Evolutionary conservation across 345 rosid genomes (phyloP).

Genomic region (Laguncularia racemosa): DNA sequence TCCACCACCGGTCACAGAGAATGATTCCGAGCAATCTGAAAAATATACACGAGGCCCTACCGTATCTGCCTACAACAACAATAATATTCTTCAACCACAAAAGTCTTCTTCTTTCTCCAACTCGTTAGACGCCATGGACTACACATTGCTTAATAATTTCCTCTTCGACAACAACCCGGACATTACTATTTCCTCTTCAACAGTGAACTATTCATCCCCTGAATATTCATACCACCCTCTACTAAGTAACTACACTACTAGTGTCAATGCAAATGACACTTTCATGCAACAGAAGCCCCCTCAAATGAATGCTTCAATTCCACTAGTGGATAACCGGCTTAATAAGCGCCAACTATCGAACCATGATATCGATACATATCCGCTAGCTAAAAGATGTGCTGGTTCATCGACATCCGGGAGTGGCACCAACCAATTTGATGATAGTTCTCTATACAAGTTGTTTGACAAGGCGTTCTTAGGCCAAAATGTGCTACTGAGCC

Average conservation of each 20-base stretch:
- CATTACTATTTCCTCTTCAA: too few species aligned
- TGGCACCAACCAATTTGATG: slow-evolving; percentile 24
- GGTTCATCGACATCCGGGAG: slow-evolving; percentile 37
- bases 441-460: slow-evolving; percentile 28
- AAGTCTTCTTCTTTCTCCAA: slow-evolving; percentile 64
- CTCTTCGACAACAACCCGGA: slow-evolving; percentile 28
- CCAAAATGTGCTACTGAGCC: slow-evolving; percentile 46
- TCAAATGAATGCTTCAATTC: slow-evolving; percentile 13
- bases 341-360: slow-evolving; percentile 36
- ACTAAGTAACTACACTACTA: slow-evolving; percentile 13
- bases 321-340: slow-evolving; percentile 24
- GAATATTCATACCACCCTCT: slow-evolving; percentile 12
- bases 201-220: too few species aligned
- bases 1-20: slow-evolving; percentile 27
- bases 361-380: slow-evolving; percentile 28
- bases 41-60: slow-evolving; percentile 30
- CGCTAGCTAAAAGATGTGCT: slow-evolving; percentile 36
- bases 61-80: slow-evolving; percentile 21
- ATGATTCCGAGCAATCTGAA: slow-evolving; percentile 47
- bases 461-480: slow-evolving; percentile 32
- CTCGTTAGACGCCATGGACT: slow-evolving; percentile 64
- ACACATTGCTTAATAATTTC: slow-evolving; percentile 41
- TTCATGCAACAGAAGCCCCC: too few species aligned
- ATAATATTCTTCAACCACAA: slow-evolving; percentile 32
- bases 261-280: too few species aligned